Evolutionary conservation across 129 eudicot genomes (phyloP), one percentile per base, ranked within the genome.

Genomic region (Apium graveolens): DNA sequence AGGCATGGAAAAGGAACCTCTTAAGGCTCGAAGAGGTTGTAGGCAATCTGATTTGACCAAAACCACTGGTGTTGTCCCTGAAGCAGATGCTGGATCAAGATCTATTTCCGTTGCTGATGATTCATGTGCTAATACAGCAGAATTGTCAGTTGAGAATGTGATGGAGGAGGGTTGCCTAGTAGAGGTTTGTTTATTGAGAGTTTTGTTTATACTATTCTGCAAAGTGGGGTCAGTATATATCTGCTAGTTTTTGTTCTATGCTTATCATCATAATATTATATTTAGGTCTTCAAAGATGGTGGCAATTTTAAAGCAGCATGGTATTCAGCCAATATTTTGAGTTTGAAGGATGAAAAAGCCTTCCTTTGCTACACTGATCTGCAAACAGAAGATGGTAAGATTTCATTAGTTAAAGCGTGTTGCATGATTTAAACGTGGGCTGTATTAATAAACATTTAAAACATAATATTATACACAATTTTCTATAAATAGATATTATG

Each of bases 321-420:
- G 99, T 96, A 86, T 78, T 77, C 93, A 11, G 99, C 96, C 78
- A 89, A 78, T 69, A 86, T 92, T n/a, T 72, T 89, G 84, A 83
- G 63, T 74, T 34, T 96, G 81, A 85, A 85, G 78, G 91, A 90
- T 84, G 91, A 87, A 81, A 87, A 90, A 89, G 99, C 93, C 51
- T 84, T 85, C 43, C 91, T 96, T 68, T 81, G 82, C 78, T 96
- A 88, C 85, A 82, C 77, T 48, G 90, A 87, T 74, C 82, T 89
- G 48, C 85, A 81, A 68, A 83, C 90, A 71, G 92, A 83, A 78
- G 91, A 96, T 80, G 97, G 99, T 96, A 78, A 85, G 86, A 78
- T 38, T 45, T 29, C 80, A 69, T 66, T 57, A 16, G 63, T 60
- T 85, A 26, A 66, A 48, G 32, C 65, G 53, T 29, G 57, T 42